Evolutionary conservation across 2,329 filamentous ascomycete genomes (phyloP).

Genomic region (Fusarium praegraminearum): DNA sequence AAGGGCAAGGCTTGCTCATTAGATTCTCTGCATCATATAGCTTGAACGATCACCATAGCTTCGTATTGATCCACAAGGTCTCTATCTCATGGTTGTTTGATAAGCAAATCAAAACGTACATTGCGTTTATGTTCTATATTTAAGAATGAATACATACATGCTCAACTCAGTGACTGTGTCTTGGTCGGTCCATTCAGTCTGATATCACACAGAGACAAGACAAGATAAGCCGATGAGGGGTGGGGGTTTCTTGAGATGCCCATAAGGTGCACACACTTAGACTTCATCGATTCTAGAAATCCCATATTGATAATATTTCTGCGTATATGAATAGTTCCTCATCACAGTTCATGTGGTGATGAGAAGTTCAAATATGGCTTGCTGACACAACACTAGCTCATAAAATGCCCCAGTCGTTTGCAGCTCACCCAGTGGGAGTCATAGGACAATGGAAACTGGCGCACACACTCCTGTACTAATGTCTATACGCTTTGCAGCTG

Average conservation of each 20-base stretch:
- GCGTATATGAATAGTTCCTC: slow-evolving; percentile 19
- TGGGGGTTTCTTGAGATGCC: too few relatives aligned
- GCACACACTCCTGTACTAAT: neutral
- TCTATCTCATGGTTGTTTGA: neutral
- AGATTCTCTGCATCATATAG: neutral
- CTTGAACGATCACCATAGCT: neutral
- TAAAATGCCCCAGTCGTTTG: slow-evolving; percentile 16
- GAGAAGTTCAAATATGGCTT: slow-evolving; percentile 34
- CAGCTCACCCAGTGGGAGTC: slow-evolving; percentile 33
- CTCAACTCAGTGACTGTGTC: neutral
- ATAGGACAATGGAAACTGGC: slow-evolving; percentile 23
- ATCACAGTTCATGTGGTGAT: slow-evolving; percentile 30
- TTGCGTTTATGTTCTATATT: neutral
- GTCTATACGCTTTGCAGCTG: too few relatives aligned
- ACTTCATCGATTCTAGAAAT: neutral
- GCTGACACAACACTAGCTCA: slow-evolving; percentile 24
- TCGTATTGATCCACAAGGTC: neutral
- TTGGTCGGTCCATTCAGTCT: neutral
- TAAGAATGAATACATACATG: neutral
- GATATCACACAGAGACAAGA: neutral
- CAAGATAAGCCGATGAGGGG: neutral
- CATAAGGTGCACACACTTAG: neutral
- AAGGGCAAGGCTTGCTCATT: neutral
- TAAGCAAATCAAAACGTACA: neutral
- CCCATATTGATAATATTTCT: slow-evolving; percentile 9